Base-by-base conservation (phyloP, 768 basidiomycete genomes). In the Mycena filopes region DNA sequence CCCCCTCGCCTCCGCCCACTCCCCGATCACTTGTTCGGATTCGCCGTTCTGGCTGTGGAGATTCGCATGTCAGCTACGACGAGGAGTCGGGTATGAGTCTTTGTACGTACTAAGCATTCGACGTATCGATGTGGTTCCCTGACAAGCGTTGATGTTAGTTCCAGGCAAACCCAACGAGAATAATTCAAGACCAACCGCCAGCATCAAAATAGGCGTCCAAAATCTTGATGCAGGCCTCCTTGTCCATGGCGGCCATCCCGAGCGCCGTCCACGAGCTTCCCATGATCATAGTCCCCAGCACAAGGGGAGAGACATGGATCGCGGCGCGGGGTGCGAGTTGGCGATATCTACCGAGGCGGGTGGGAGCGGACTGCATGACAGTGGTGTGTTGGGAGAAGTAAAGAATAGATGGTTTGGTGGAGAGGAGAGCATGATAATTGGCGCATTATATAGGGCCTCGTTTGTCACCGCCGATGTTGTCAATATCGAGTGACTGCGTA, bases 1-100 rank as follows among this genome's bases (percentile, higher is more conserved):
- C 0, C 78, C 79, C 21, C 83, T 73, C 28, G 71, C 61, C 61
- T 83, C 79, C 56, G 81, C 80, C 85, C 84, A 87, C 71, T 86
- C 84, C 10, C 85, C 86, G 45, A 86, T 79, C 67, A 82, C 9
- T 9, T 20, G 33, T 16, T 53, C 47, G 16, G 47, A 49, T 13
- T 16, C 29, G 1, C 47, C 47, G 28, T 31, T 10, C 26, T 49
- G 47, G 10, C 47, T 49, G n/a, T 28, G 5, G 4, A n/a, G n/a
- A n/a, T n/a, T n/a, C n/a, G n/a, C 5, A 16, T 36, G 10, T 36
- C 15, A 9, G 36, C 36, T 36, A 9, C 11, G 2, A n/a, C 10
- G 36, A 15, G 4, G 15, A 15, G 9, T 10, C 36, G 15, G 15
- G 10, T 36, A 11, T 11, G 15, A 36, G 15, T 11, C 15, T 10